Percentiles rank a stretch among this genome's conserved stretches.
These are phyloP conservation scores for Eucalyptus pauciflora DNA, from an alignment of 345 rosid species.

Conservation along the genomic window DNA sequence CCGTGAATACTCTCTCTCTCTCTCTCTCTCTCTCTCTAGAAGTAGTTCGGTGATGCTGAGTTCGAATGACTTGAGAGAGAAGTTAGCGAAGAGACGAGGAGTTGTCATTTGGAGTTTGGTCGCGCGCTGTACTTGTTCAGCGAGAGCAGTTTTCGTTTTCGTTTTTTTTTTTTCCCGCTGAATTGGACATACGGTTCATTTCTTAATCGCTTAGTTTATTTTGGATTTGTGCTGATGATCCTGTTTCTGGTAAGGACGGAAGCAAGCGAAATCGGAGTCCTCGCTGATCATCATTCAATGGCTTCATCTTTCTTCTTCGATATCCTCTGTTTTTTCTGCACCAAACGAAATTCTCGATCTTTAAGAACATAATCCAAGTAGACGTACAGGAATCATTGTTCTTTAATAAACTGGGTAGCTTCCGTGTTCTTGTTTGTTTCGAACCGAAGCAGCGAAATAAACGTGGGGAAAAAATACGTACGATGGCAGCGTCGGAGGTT, in stretches of 20 bases:
- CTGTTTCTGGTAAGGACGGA: background rate
- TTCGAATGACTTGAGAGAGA: background rate
- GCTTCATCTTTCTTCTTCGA: background rate
- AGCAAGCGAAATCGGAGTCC: background rate
- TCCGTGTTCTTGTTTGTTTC: background rate
- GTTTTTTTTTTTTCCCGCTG: background rate
- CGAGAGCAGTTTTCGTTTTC: background rate
- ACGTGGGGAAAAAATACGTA: background rate
- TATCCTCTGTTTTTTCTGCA: background rate
- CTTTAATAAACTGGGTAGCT: background rate
- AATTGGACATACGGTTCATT: background rate
- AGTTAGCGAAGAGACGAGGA: background rate
- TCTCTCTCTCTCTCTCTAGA: background rate
- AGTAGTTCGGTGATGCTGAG: background rate
- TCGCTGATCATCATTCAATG: background rate
- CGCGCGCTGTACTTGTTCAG: background rate
- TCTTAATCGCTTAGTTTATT: background rate
- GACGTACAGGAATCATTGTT: background rate
- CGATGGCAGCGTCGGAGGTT: background rate
- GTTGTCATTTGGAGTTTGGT: background rate
- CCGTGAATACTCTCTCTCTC: conserved; percentile 3
- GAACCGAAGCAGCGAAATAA: background rate
- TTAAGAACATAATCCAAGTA: background rate
- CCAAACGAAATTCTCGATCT: background rate
- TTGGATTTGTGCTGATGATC: background rate